phyloP scores from a whole-genome alignment of 75 land plant genomes.

The Pseudotsuga menziesii region DNA sequence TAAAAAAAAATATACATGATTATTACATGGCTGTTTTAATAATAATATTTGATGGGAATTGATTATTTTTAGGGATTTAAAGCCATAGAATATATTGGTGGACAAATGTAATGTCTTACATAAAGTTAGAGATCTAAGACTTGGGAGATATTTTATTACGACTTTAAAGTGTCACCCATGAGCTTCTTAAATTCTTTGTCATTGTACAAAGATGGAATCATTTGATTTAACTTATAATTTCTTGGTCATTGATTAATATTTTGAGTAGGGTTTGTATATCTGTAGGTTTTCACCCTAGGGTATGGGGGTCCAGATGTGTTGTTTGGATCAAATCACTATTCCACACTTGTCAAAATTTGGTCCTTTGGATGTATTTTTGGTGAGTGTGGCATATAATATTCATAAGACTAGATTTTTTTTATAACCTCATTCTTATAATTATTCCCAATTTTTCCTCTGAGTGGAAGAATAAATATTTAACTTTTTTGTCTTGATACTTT shows the following conservation, averaged over 20 bases:
- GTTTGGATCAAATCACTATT: slow-evolving; percentile 70
- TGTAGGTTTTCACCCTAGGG: slow-evolving; percentile 74
- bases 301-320: slow-evolving; percentile 80
- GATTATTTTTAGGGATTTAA: slow-evolving; percentile 41
- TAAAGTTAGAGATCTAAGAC: slow-evolving; percentile 91
- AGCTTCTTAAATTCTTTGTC: slow-evolving; percentile 14
- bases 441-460: background rate
- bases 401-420: background rate
- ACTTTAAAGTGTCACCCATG: slow-evolving; percentile 90
- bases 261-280: background rate
- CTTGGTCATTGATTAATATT: background rate
- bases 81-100: slow-evolving; percentile 73
- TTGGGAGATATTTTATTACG: slow-evolving; percentile 79
- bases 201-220: background rate
- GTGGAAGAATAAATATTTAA: background rate
- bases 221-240: background rate
- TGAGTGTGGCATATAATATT: slow-evolving; percentile 12
- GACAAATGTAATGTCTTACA: slow-evolving; percentile 82
- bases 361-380: slow-evolving; percentile 87
- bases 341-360: slow-evolving; percentile 81
- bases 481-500: background rate
- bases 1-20: background rate
- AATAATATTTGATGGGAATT: background rate
- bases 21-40: background rate
- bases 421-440: background rate